These are phyloP conservation scores for Cytospora schulzeri DNA, from an alignment of 2,329 filamentous ascomycete species.

Conservation along the genomic window DNA sequence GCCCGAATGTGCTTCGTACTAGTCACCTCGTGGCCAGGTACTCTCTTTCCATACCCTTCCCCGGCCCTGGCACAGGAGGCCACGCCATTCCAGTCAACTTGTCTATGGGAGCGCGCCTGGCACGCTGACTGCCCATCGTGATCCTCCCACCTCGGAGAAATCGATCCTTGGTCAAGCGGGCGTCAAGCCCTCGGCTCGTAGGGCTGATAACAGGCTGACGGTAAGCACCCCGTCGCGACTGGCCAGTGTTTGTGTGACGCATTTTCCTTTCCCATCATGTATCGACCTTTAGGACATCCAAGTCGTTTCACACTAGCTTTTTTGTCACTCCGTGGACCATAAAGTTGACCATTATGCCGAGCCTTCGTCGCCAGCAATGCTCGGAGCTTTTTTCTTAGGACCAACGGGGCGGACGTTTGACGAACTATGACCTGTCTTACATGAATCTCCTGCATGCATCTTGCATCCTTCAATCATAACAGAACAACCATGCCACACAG, in stretches of 20 bases:
- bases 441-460: constrained; percentile 4
- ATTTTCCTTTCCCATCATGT: background rate
- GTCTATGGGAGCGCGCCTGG: background rate
- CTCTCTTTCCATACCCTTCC: too few relatives aligned
- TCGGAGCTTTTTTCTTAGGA: constrained; percentile 5
- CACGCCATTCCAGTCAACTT: background rate
- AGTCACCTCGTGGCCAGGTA: background rate
- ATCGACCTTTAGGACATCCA: too few relatives aligned
- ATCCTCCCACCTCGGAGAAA: constrained; percentile 2
- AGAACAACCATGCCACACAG: constrained; percentile 11
- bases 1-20: background rate
- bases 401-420: constrained; percentile 3
- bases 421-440: constrained; percentile 20
- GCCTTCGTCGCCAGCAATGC: constrained; percentile 2
- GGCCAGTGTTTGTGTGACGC: constrained; percentile 1
- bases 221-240: constrained; percentile 13
- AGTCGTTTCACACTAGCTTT: background rate
- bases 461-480: constrained; percentile 14
- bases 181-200: constrained; percentile 14
- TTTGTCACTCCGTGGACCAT: background rate
- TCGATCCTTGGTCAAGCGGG: constrained; percentile 7
- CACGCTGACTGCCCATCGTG: constrained; percentile 4
- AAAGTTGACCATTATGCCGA: background rate
- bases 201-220: constrained; percentile 20
- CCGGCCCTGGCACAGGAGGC: background rate